These are phyloP conservation scores for Colletotrichum sp. DNA, from an alignment of 2,329 filamentous ascomycete species.

Conservation along the genomic window DNA sequence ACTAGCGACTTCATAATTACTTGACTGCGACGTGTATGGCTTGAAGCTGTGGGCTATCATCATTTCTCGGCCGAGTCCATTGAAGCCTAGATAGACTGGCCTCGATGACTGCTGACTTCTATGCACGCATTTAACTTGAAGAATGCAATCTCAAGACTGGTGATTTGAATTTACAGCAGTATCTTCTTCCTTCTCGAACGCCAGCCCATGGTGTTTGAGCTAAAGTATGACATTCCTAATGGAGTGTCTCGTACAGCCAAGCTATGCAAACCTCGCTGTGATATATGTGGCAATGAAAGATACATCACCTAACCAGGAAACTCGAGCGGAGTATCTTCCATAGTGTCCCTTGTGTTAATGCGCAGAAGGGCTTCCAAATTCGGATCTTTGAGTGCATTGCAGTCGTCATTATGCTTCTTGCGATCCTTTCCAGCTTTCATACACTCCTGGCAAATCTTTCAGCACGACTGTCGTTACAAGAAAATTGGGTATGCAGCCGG, in stretches of 20 bases:
- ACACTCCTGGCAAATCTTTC: neutral
- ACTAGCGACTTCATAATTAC: neutral
- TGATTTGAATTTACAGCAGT: neutral
- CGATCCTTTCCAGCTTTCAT: neutral
- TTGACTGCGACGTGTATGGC: neutral
- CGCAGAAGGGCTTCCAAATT: neutral
- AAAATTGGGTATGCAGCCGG: accelerated
- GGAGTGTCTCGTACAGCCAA: neutral
- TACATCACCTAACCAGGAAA: neutral
- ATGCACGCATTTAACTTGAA: accelerated
- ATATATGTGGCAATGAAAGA: neutral
- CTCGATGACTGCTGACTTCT: neutral
- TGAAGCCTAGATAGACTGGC: neutral
- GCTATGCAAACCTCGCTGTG: neutral
- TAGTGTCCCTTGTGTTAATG: neutral
- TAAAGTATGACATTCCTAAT: neutral
- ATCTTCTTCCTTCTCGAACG: neutral
- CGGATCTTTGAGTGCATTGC: neutral
- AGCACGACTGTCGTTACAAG: too few species aligned
- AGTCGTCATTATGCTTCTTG: neutral
- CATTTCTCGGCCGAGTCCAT: neutral
- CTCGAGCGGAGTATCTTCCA: neutral
- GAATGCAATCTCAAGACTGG: accelerated
- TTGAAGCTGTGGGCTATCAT: too few species aligned
- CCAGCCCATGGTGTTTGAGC: accelerated